A percentile compares a stretch with the other conserved stretches of the same genome.
Conservation (phyloP, 2,329 filamentous ascomycete species). For the Leptodontidium sp. region DNA sequence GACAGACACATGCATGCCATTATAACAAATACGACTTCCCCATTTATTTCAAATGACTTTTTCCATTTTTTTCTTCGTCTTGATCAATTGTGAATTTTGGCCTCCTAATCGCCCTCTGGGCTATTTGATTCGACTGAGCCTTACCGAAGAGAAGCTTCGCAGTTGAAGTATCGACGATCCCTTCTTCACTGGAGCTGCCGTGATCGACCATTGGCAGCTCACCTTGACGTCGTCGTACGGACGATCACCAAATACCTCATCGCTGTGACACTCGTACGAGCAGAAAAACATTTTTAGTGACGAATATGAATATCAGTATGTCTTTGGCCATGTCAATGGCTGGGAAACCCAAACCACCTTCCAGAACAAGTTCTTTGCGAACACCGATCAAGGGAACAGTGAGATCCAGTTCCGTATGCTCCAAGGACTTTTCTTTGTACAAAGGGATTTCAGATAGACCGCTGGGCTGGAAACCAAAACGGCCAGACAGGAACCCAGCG, state of each 20-base stretch:
- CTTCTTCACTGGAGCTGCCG: constrained; percentile 17
- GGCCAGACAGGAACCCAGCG: constrained; percentile 19
- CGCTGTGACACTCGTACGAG: constrained; percentile 21
- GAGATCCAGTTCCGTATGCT: constrained; percentile 16
- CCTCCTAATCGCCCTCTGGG: background rate
- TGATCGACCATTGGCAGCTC: constrained; percentile 22
- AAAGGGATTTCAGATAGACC: constrained; percentile 38
- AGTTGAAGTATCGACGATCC: constrained; percentile 9
- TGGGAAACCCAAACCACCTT: constrained; percentile 24
- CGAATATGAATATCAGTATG: constrained; percentile 36
- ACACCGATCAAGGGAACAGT: background rate
- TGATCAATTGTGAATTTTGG: background rate
- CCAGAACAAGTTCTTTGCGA: constrained; percentile 20
- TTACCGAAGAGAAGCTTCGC: constrained; percentile 4
- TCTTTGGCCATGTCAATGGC: constrained; percentile 36
- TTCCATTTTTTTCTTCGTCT: background rate
- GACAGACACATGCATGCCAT: constrained; percentile 23
- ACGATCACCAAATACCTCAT: constrained; percentile 26
- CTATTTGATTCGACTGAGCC: constrained; percentile 11
- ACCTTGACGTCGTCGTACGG: constrained; percentile 29
- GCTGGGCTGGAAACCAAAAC: constrained; percentile 37
- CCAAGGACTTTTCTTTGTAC: constrained; percentile 35
- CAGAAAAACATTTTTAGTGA: background rate
- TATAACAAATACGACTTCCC: constrained; percentile 25
- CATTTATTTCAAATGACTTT: background rate